Evolutionary conservation across 2,329 filamentous ascomycete genomes (phyloP).

Genomic region (Phaeophleospora eucalypticola): DNA sequence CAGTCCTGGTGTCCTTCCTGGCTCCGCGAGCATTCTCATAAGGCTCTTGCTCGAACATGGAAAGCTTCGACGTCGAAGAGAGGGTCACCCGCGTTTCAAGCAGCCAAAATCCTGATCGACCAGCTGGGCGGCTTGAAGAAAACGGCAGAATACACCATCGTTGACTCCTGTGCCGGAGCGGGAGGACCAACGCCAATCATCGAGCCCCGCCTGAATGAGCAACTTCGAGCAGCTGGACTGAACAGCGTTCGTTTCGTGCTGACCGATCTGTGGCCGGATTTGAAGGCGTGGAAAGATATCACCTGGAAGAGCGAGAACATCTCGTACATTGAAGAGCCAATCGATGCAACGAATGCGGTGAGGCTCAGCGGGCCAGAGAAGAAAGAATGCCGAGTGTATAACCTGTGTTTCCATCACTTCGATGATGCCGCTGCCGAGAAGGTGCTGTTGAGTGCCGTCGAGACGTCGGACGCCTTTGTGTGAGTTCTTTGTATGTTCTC

Average conservation of each 20-base stretch:
- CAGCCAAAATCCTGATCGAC: constrained; percentile 3
- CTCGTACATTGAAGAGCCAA: constrained; percentile 5
- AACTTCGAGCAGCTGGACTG: constrained; percentile 2
- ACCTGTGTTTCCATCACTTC: constrained; percentile 12
- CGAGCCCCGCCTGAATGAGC: constrained; percentile 5
- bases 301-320: constrained; percentile 3
- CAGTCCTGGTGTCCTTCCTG: constrained; percentile 8
- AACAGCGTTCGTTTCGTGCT: constrained; percentile 7
- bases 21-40: constrained; percentile 6
- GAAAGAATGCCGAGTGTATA: constrained; percentile 11
- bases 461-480: constrained; percentile 8
- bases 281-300: constrained; percentile 8
- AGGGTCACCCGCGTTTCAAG: constrained; percentile 5
- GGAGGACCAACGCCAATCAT: constrained; percentile 11
- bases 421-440: constrained; percentile 6
- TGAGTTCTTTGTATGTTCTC: not conserved
- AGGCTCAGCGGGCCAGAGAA: constrained; percentile 2
- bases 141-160: constrained; percentile 4
- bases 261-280: constrained; percentile 9
- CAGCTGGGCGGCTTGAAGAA: constrained; percentile 4
- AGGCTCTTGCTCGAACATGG: constrained; percentile 7
- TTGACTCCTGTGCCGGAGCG: constrained; percentile 9
- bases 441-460: constrained; percentile 4
- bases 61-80: not conserved
- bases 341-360: constrained; percentile 7